Evolutionary conservation across 2,329 filamentous ascomycete species (phyloP), one percentile per base, ranked within the genome.

Genomic region (Amylocarpus encephaloides): DNA sequence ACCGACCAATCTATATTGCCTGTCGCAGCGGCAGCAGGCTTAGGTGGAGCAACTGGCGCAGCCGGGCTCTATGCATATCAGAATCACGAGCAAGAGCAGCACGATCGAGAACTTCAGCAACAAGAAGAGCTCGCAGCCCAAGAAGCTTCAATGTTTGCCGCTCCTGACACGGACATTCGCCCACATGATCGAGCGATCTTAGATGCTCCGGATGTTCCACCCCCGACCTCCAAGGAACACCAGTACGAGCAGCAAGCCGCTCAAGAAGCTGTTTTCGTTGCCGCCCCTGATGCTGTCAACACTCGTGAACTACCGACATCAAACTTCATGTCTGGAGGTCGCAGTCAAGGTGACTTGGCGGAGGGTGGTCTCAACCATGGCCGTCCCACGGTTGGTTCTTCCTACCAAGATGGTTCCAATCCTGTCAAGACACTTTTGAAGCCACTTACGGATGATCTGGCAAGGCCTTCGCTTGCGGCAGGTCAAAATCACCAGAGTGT

Each of bases 401-500:
- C 49, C 51, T 12, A 49, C 52, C 13, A 46, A 54, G 32, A 26
- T 40, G 38, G 41, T n/a, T 45, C 56, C 15, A 49, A 52, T 30
- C 50, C 57, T 16, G 30, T 39, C n/a, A 26, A 51, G 22, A 47
- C 29, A 7, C 16, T 33, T 32, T 22, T 51, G 11, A 39, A 40
- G n/a, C 38, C 35, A 16, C 29, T 58, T 34, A 53, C 53, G 13
- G 50, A 55, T 12, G 57, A 56, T 13, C 15, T 38, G 22, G 18
- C 32, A n/a, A 46, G 58, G 36, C 62, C 62, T 18, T 40, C 46
- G 10, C 46, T 63, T 11, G 54, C 58, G 22, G 53, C 56, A 11
- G 58, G 57, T 13, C 57, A 59, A 33, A 61, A 57, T 32, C 58
- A 64, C 49, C 43, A 55, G 10, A 64, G 61, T 39, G 58, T 55